phyloP scores from a whole-genome alignment of 2,329 filamentous ascomycete genomes.

The Colletotrichum sp. region DNA sequence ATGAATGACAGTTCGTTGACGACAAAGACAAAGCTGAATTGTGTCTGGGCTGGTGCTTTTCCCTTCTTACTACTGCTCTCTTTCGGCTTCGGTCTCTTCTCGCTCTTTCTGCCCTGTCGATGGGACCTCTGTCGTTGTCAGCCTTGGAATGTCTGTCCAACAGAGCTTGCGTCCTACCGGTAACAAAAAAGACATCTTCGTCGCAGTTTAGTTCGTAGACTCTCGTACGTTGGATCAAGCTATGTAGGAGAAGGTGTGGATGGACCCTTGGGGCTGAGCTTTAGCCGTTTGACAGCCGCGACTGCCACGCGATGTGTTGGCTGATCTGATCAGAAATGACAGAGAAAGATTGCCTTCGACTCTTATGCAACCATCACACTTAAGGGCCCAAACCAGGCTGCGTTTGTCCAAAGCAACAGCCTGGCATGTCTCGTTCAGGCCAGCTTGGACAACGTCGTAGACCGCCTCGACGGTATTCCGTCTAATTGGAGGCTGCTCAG shows the following conservation, averaged over 20 bases:
- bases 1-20: slow-evolving; percentile 37
- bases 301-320: background rate
- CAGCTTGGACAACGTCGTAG: background rate
- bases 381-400: background rate
- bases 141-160: background rate
- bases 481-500: background rate
- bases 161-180: background rate
- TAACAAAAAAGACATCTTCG: background rate
- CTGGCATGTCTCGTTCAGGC: background rate
- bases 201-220: accelerated
- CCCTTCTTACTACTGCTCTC: background rate
- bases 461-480: background rate
- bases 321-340: slow-evolving; percentile 16
- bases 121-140: background rate
- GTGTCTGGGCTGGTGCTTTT: background rate
- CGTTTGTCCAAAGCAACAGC: background rate
- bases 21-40: slow-evolving; percentile 41
- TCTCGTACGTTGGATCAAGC: background rate
- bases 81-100: background rate
- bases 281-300: background rate
- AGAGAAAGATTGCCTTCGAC: background rate
- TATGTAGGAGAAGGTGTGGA: accelerated
- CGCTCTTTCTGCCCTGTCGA: background rate
- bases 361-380: background rate
- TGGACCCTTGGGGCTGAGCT: background rate